Conservation (phyloP, 176 grass and related monocot species). For the Rhynchospora tenuis region DNA sequence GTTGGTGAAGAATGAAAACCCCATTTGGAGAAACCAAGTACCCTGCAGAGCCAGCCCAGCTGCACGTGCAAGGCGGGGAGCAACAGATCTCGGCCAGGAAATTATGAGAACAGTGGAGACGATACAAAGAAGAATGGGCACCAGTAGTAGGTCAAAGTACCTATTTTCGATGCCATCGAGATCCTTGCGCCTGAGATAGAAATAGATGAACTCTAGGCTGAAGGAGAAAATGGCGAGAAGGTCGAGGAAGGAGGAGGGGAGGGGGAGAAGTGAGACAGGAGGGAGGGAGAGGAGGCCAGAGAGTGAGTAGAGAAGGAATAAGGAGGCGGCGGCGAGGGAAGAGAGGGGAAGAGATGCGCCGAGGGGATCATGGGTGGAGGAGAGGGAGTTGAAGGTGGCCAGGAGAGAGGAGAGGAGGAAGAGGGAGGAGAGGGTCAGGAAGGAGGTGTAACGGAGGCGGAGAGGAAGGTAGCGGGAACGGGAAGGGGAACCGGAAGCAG, state of each 20-base stretch:
- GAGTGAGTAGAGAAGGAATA: slow-evolving; percentile 80
- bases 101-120: slow-evolving; percentile 55
- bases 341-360: slow-evolving; percentile 54
- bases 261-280: neutral
- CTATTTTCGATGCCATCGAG: slow-evolving; percentile 81
- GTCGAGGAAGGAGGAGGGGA: slow-evolving; percentile 58
- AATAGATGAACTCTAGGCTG: slow-evolving; percentile 63
- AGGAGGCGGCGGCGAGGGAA: slow-evolving; percentile 51
- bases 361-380: slow-evolving; percentile 26
- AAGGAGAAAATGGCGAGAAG: slow-evolving; percentile 75
- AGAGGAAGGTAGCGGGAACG: slow-evolving; percentile 13
- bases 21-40: slow-evolving; percentile 97
- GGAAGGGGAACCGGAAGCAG: slow-evolving; percentile 11
- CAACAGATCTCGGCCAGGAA: slow-evolving; percentile 28
- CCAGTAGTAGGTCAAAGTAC: slow-evolving; percentile 92
- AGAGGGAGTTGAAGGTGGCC: slow-evolving; percentile 17
- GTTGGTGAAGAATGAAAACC: slow-evolving; percentile 84
- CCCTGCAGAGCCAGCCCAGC: slow-evolving; percentile 76
- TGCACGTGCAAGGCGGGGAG: slow-evolving; percentile 52
- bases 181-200: slow-evolving; percentile 55
- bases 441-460: slow-evolving; percentile 42
- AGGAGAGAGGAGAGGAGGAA: slow-evolving; percentile 44
- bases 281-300: slow-evolving; percentile 37
- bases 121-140: slow-evolving; percentile 61
- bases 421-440: slow-evolving; percentile 28